Conservation (phyloP, 2,329 filamentous ascomycete species). For the Penicillium sp. region DNA sequence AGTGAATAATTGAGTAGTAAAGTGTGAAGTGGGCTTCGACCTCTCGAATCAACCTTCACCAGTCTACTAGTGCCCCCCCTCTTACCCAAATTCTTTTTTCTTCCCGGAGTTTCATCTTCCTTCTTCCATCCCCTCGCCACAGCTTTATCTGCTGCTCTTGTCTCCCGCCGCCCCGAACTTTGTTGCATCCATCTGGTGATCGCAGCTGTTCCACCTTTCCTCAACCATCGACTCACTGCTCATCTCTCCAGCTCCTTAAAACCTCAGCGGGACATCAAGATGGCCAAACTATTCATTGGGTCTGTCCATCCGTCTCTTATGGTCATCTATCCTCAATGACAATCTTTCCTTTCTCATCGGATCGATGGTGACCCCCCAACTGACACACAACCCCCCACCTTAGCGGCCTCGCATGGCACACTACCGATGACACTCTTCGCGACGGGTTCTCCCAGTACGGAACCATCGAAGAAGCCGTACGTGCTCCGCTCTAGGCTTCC, state of each 20-base stretch:
- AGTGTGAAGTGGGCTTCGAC: constrained; percentile 4
- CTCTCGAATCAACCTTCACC: not conserved
- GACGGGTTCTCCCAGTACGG: constrained; percentile 94
- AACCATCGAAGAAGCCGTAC: constrained; percentile 89
- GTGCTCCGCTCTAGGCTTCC: constrained; percentile 46
- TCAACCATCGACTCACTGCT: not conserved
- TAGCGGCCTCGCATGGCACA: constrained; percentile 98
- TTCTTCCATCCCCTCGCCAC: constrained; percentile 12
- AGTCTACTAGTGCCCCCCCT: constrained; percentile 19
- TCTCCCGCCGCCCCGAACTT: constrained; percentile 1
- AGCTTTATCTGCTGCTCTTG: constrained; percentile 3
- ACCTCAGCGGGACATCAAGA: constrained; percentile 48
- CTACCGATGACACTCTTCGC: constrained; percentile 83
- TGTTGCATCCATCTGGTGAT: constrained; percentile 9
- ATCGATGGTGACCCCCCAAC: constrained; percentile 9
- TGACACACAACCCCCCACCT: constrained; percentile 16
- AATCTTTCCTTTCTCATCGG: constrained; percentile 16
- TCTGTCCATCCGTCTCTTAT: constrained; percentile 22
- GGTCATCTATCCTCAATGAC: constrained; percentile 25
- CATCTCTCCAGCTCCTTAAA: constrained; percentile 5
- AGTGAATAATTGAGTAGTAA: constrained; percentile 1
- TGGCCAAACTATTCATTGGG: constrained; percentile 81
- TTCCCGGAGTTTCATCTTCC: constrained; percentile 14
- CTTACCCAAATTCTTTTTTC: constrained; percentile 17
- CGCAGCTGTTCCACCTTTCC: constrained; percentile 1